Evolutionary conservation across 805 yeast genomes (phyloP).

Genomic region (Ogataea allantospora): DNA sequence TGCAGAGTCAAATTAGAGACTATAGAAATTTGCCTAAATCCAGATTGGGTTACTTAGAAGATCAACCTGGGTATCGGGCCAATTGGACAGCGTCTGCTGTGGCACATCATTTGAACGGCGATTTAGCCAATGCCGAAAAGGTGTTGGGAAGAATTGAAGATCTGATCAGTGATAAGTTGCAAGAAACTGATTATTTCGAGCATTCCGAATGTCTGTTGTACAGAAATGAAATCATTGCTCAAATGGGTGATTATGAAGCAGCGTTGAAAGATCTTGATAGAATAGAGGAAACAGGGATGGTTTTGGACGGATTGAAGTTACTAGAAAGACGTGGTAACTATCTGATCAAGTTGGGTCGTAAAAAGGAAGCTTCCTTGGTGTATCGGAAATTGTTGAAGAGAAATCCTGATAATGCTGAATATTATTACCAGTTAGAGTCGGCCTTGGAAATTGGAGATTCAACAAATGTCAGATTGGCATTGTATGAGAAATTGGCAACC

Average conservation of each 20-base stretch:
- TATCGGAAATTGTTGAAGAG: slow-evolving; percentile 73
- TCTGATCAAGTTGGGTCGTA: slow-evolving; percentile 53
- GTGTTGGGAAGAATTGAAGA: slow-evolving; percentile 76
- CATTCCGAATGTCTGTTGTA: slow-evolving; percentile 78
- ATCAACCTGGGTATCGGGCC: slow-evolving; percentile 78
- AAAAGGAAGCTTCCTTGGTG: slow-evolving; percentile 62
- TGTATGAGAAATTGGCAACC: slow-evolving; percentile 62
- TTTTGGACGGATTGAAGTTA: slow-evolving; percentile 58
- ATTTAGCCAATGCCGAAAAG: slow-evolving; percentile 64
- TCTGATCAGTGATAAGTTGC: slow-evolving; percentile 63
- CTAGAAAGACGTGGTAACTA: slow-evolving; percentile 68
- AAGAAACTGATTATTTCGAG: slow-evolving; percentile 68
- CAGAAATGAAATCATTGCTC: slow-evolving; percentile 63
- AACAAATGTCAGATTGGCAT: slow-evolving; percentile 49
- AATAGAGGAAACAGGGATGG: slow-evolving; percentile 47
- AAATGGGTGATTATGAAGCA: slow-evolving; percentile 57
- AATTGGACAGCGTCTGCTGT: slow-evolving; percentile 88
- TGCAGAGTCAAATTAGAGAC: slow-evolving; percentile 80
- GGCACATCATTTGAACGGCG: slow-evolving; percentile 75
- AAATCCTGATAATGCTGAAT: slow-evolving; percentile 75
- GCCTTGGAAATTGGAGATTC: slow-evolving; percentile 52
- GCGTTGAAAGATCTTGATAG: slow-evolving; percentile 62
- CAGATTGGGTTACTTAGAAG: slow-evolving; percentile 66
- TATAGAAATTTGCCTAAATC: slow-evolving; percentile 59
- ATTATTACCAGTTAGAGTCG: slow-evolving; percentile 65